Conservation (phyloP, 2,329 filamentous ascomycete species). For the Zasmidium cellare region DNA sequence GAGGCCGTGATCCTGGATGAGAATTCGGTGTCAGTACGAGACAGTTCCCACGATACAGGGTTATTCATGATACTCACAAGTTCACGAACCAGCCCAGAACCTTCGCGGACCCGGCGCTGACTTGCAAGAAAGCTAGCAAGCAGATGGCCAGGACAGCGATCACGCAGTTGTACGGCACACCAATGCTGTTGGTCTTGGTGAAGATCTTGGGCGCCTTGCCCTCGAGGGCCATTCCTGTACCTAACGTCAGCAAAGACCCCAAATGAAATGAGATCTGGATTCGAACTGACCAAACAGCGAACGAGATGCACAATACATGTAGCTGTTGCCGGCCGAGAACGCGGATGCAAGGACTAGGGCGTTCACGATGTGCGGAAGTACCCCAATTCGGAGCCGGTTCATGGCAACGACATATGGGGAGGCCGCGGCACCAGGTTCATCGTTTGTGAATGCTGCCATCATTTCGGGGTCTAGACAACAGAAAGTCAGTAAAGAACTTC, state of each 20-base stretch:
- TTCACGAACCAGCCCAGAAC: conserved; percentile 73
- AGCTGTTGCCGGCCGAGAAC: conserved; percentile 68
- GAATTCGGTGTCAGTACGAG: too few species aligned
- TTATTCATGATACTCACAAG: conserved; percentile 35
- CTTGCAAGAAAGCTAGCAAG: conserved; percentile 70
- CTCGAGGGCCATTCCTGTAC: conserved; percentile 60
- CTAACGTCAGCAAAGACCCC: not conserved
- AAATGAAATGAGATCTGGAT: not conserved
- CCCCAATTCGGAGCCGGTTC: conserved; percentile 61
- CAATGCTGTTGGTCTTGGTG: conserved; percentile 60
- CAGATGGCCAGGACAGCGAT: conserved; percentile 64
- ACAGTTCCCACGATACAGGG: too few species aligned
- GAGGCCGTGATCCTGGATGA: conserved; percentile 61
- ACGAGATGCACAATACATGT: conserved; percentile 66
- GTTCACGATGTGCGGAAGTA: conserved; percentile 71
- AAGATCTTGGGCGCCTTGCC: conserved; percentile 56
- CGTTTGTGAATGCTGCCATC: conserved; percentile 50
- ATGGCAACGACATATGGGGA: conserved; percentile 52
- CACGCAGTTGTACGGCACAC: conserved; percentile 75
- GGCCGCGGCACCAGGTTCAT: conserved; percentile 61
- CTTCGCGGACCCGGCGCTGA: conserved; percentile 64
- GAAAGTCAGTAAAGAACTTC: too few species aligned
- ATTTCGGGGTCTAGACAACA: conserved; percentile 68
- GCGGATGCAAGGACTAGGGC: conserved; percentile 63
- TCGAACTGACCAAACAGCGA: conserved; percentile 52